Conservation (phyloP, 352 stramenopile genomes). For the Pythium rhizo-oryzae region DNA sequence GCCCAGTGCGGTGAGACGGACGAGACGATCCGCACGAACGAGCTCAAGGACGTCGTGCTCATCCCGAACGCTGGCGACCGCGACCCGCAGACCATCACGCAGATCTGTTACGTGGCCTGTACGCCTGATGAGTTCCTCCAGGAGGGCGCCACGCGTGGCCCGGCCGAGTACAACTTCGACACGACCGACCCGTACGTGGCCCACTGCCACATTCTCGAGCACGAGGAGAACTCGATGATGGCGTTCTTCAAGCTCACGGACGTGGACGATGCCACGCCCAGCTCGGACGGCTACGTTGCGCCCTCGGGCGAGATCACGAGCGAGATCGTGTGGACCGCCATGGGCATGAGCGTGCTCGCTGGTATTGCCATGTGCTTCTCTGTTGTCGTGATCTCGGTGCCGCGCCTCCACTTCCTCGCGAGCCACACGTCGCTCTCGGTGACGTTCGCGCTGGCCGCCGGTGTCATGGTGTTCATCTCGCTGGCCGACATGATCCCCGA, state of each 20-base stretch:
- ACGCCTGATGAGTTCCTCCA: constrained; percentile 71
- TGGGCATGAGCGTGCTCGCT: constrained; percentile 77
- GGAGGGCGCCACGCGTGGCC: constrained; percentile 45
- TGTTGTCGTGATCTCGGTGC: constrained; percentile 69
- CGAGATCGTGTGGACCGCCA: constrained; percentile 54
- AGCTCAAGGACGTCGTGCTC: constrained; percentile 67
- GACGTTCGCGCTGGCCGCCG: constrained; percentile 65
- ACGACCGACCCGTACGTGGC: constrained; percentile 71
- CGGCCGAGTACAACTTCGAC: constrained; percentile 71
- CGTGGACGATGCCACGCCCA: constrained; percentile 40
- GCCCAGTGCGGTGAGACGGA: constrained; percentile 67
- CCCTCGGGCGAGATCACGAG: constrained; percentile 45
- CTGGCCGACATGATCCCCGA: constrained; percentile 69
- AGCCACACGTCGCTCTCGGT: constrained; percentile 56
- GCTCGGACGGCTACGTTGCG: constrained; percentile 41
- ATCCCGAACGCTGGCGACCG: constrained; percentile 63
- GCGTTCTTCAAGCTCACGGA: constrained; percentile 66
- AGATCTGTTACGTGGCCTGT: constrained; percentile 78
- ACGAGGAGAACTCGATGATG: constrained; percentile 82
- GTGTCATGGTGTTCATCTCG: constrained; percentile 79
- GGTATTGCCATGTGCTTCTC: constrained; percentile 66
- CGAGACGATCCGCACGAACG: constrained; percentile 70
- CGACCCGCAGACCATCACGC: constrained; percentile 46
- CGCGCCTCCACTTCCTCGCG: constrained; percentile 64
- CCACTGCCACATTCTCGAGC: constrained; percentile 80